A percentile compares a stretch with the other conserved stretches of the same genome.
phyloP scores from a whole-genome alignment of 2,329 filamentous ascomycete genomes.

The Microcera coccophila region DNA sequence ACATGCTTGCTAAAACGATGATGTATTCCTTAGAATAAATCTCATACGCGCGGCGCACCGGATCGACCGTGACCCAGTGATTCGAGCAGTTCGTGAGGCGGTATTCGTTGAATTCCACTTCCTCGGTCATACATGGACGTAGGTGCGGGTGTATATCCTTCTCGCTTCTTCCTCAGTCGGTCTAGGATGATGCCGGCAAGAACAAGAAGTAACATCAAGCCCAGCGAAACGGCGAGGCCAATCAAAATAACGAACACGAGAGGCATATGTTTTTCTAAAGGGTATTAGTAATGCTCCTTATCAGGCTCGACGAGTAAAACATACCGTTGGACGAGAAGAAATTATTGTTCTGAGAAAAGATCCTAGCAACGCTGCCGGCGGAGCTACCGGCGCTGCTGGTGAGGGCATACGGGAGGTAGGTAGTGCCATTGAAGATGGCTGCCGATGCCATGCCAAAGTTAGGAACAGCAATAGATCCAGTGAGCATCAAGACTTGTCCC shows the following conservation, averaged over 20 bases:
- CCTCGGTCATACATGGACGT: conserved; percentile 60
- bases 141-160: conserved; percentile 76
- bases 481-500: conserved; percentile 72
- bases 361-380: conserved; percentile 69
- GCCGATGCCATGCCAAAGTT: conserved; percentile 78
- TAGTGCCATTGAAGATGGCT: conserved; percentile 80
- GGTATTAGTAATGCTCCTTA: conserved; percentile 13
- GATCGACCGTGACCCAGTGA: conserved; percentile 47
- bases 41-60: conserved; percentile 50
- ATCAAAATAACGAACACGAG: conserved; percentile 78
- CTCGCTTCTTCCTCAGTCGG: conserved; percentile 68
- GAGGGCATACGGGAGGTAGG: conserved; percentile 74
- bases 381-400: conserved; percentile 63
- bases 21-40: conserved; percentile 12
- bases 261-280: conserved; percentile 53
- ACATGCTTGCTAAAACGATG: conserved; percentile 28
- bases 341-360: conserved; percentile 79
- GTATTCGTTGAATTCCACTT: conserved; percentile 56
- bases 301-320: conserved; percentile 27
- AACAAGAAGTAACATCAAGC: conserved; percentile 72
- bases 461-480: conserved; percentile 75
- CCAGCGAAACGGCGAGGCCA: conserved; percentile 72
- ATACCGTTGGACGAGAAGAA: conserved; percentile 66
- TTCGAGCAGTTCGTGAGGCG: conserved; percentile 57
- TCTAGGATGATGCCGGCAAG: conserved; percentile 71